Conservation (phyloP, 306 rosid species). For the Inga leiocalycina region DNA sequence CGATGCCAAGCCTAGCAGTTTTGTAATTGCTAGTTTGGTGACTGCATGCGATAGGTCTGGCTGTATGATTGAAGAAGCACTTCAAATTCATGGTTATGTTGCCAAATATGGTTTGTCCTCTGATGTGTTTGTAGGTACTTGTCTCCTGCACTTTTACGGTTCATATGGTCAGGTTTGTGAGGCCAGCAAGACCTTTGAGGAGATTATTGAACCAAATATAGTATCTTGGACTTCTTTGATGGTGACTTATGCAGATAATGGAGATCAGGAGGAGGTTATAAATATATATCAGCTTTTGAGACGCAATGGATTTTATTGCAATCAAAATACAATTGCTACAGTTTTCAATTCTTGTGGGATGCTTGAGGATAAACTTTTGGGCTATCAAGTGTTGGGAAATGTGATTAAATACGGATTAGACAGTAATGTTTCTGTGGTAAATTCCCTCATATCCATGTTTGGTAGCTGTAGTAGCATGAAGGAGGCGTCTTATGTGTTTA, state of each 20-base stretch:
- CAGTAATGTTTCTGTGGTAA: slow-evolving; percentile 66
- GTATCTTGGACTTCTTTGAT: slow-evolving; percentile 97
- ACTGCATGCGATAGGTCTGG: slow-evolving; percentile 81
- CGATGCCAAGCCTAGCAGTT: slow-evolving; percentile 64
- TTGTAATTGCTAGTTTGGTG: slow-evolving; percentile 68
- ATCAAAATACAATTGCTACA: slow-evolving; percentile 69
- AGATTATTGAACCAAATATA: slow-evolving; percentile 75
- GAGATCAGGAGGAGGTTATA: slow-evolving; percentile 57
- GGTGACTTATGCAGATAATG: slow-evolving; percentile 63
- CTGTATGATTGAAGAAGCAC: slow-evolving; percentile 58
- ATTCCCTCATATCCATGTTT: slow-evolving; percentile 79
- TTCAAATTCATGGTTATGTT: slow-evolving; percentile 77
- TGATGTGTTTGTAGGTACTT: slow-evolving; percentile 83
- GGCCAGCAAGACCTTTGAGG: slow-evolving; percentile 61
- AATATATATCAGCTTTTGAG: slow-evolving; percentile 59
- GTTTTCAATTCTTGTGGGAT: slow-evolving; percentile 76
- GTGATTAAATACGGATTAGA: slow-evolving; percentile 69
- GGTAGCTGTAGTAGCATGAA: slow-evolving; percentile 57
- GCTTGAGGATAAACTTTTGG: slow-evolving; percentile 61
- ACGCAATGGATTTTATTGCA: slow-evolving; percentile 44
- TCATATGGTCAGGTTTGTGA: slow-evolving; percentile 50
- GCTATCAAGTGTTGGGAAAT: slow-evolving; percentile 70
- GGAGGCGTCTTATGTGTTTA: slow-evolving; percentile 68
- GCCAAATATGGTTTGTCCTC: slow-evolving; percentile 57
- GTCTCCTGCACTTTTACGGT: slow-evolving; percentile 80